phyloP scores from a whole-genome alignment of 2,329 filamentous ascomycete species.

The Epichloe hybrida region DNA sequence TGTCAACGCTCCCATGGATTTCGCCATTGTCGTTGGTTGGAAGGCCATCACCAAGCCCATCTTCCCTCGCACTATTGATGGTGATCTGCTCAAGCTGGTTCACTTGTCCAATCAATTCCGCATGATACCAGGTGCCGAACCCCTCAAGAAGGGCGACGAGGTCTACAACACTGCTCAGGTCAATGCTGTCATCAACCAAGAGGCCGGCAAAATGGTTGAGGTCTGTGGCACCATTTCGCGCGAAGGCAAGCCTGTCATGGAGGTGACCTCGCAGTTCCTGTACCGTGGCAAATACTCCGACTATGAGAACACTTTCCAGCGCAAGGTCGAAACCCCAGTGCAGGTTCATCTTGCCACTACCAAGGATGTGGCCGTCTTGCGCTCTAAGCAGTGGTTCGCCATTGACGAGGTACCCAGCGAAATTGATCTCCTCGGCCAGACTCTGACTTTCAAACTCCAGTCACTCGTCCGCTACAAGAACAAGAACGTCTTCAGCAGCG shows the following conservation, averaged over 20 bases:
- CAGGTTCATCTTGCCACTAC: constrained; percentile 76
- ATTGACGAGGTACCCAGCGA: constrained; percentile 57
- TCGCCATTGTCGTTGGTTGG: constrained; percentile 95
- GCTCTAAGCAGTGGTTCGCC: constrained; percentile 96
- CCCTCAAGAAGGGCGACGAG: constrained; percentile 88
- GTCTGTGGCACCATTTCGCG: constrained; percentile 94
- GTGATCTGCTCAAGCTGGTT: constrained; percentile 88
- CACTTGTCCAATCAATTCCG: constrained; percentile 96
- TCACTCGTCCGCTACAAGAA: constrained; percentile 91
- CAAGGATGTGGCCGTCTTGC: constrained; percentile 86
- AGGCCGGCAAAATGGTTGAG: constrained; percentile 98
- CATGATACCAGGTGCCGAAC: constrained; percentile 92
- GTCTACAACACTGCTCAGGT: constrained; percentile 88
- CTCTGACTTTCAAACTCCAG: constrained; percentile 88
- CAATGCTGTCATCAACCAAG: constrained; percentile 96
- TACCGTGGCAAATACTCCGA: constrained; percentile 90
- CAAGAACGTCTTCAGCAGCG: constrained; percentile 77
- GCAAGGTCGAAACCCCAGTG: constrained; percentile 90
- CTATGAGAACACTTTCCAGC: constrained; percentile 96
- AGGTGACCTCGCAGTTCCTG: constrained; percentile 95
- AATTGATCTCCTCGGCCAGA: constrained; percentile 81
- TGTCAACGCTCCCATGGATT: constrained; percentile 95
- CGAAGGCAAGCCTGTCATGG: constrained; percentile 78
- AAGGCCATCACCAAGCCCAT: constrained; percentile 99
- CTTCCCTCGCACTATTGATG: constrained; percentile 91